phyloP scores from a whole-genome alignment of 2,329 filamentous ascomycete species.

The Diatrype stigma region DNA sequence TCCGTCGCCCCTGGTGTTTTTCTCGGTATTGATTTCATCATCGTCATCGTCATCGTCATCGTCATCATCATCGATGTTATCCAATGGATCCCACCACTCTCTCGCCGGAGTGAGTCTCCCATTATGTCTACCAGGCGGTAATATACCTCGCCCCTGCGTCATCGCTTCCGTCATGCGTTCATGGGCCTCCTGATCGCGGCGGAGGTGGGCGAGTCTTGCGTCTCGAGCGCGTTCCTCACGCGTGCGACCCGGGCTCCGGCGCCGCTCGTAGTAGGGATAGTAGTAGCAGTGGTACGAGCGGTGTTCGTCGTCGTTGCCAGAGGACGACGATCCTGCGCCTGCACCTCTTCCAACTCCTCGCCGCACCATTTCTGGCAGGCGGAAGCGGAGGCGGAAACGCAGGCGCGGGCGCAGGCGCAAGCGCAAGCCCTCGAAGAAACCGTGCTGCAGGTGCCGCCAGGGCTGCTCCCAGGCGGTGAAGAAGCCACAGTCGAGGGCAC shows the following conservation, averaged over 20 bases:
- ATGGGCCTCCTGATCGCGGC: constrained; percentile 44
- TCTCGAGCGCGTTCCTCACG: constrained; percentile 51
- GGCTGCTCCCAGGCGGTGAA: constrained; percentile 69
- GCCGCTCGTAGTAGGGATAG: not conserved
- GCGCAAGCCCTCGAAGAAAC: constrained; percentile 19
- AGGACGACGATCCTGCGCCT: no score
- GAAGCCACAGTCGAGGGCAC: constrained; percentile 62
- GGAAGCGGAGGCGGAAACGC: no score
- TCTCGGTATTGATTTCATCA: no score
- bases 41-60: not conserved
- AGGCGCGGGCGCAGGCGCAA: constrained; percentile 14
- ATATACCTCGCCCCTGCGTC: no score
- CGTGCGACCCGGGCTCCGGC: constrained; percentile 36
- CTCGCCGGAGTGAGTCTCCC: constrained; percentile 15
- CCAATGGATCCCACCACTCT: constrained; percentile 38
- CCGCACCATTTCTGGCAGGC: no score
- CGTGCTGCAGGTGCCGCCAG: constrained; percentile 52
- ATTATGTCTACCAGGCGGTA: constrained; percentile 5
- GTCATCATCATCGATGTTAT: constrained; percentile 12
- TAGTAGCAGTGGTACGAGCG: not conserved
- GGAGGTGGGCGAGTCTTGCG: constrained; percentile 41
- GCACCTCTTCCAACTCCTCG: no score
- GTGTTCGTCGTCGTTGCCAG: no score
- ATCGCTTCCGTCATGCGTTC: constrained; percentile 15
- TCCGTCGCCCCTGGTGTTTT: no score